Percentiles rank a stretch among this genome's conserved stretches.
These are phyloP conservation scores for Gynandropsis gynandra DNA, from an alignment of 345 rosid species.

Conservation along the genomic window DNA sequence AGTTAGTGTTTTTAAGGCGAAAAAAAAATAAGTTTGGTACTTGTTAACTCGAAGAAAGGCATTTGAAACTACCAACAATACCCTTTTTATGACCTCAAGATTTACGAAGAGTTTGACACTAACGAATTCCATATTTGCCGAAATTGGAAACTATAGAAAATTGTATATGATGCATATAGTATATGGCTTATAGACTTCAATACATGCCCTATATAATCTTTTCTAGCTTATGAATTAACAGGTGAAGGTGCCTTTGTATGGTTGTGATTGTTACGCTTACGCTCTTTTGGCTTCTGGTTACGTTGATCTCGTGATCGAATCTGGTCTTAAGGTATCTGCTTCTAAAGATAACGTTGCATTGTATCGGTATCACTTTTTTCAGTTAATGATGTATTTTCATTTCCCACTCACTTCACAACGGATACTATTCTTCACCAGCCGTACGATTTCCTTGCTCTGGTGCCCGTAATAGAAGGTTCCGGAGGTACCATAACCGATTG, in stretches of 20 bases:
- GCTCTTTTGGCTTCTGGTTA: constrained; percentile 92
- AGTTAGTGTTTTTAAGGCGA: too few relatives aligned
- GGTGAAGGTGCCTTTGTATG: constrained; percentile 90
- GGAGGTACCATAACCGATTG: constrained; percentile 87
- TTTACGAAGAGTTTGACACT: too few relatives aligned
- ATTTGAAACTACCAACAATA: too few relatives aligned
- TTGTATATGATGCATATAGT: too few relatives aligned
- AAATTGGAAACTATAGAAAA: too few relatives aligned
- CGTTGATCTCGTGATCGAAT: constrained; percentile 93
- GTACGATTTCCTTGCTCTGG: constrained; percentile 78
- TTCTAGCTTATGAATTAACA: constrained; percentile 27
- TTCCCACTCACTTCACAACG: constrained; percentile 12
- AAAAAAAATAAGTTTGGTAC: too few relatives aligned
- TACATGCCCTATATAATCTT: neutral
- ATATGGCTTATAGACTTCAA: too few relatives aligned
- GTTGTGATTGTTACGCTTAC: constrained; percentile 97
- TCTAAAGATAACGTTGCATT: constrained; percentile 14
- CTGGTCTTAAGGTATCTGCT: constrained; percentile 70
- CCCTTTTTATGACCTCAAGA: too few relatives aligned
- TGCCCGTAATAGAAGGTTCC: constrained; percentile 88
- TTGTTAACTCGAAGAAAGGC: too few relatives aligned
- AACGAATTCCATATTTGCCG: too few relatives aligned
- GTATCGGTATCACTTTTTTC: neutral
- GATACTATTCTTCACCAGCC: constrained; percentile 42
- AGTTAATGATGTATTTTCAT: neutral